Evolutionary conservation across 768 basidiomycete genomes (phyloP).

Genomic region (Suillus subaureus): DNA sequence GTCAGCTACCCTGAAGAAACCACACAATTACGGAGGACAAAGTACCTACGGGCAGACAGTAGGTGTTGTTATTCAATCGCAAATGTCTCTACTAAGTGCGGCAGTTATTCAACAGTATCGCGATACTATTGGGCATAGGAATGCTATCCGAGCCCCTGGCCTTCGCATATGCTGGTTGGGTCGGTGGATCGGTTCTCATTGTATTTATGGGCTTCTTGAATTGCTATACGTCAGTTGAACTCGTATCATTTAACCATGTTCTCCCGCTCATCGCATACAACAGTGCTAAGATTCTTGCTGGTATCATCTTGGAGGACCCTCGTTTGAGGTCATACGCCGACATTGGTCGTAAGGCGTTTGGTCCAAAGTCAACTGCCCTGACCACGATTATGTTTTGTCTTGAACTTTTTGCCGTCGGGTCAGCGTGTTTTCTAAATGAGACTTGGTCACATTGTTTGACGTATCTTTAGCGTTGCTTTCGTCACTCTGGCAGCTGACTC

Average conservation of each 20-base stretch:
- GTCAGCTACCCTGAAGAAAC: constrained; percentile 13
- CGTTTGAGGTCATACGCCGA: constrained; percentile 83
- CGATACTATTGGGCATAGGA: constrained; percentile 85
- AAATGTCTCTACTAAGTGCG: neutral
- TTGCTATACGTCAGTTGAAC: constrained; percentile 79
- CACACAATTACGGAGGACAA: constrained; percentile 48
- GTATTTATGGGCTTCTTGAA: constrained; percentile 77
- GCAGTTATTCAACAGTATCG: constrained; percentile 88
- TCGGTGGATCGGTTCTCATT: constrained; percentile 72
- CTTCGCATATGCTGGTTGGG: constrained; percentile 91
- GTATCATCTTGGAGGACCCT: constrained; percentile 69
- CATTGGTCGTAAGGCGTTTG: constrained; percentile 88
- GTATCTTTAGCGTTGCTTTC: constrained; percentile 68
- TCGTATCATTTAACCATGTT: neutral
- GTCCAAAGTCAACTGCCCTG: constrained; percentile 62
- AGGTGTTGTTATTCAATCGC: constrained; percentile 21
- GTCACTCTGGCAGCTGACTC: constrained; percentile 90
- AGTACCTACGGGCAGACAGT: constrained; percentile 80
- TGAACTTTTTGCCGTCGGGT: constrained; percentile 86
- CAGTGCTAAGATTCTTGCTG: constrained; percentile 87
- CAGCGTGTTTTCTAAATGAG: constrained; percentile 18
- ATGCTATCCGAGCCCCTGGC: constrained; percentile 90
- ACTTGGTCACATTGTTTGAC: neutral
- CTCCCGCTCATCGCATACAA: constrained; percentile 11
- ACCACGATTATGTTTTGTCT: constrained; percentile 81